A percentile compares a stretch with the other conserved stretches of the same genome.
phyloP scores from a whole-genome alignment of 2,329 filamentous ascomycete genomes.

The Sclerotinia borealis region DNA sequence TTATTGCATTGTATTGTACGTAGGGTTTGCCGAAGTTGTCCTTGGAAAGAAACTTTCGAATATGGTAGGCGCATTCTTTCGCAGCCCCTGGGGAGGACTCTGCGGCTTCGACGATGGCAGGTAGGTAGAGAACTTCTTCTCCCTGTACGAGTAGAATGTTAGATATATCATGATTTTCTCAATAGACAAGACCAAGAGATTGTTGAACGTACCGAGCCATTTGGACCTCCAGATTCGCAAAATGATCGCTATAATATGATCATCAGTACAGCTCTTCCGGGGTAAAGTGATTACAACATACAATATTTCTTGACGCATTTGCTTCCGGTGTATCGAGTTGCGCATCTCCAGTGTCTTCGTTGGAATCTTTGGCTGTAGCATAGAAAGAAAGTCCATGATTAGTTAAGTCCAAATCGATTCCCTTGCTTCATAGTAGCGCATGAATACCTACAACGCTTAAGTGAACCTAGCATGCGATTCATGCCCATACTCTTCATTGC shows the following conservation, averaged over 20 bases:
- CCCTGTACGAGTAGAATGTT: slow-evolving; percentile 48
- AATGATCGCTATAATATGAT: slow-evolving; percentile 58
- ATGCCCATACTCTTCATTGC: slow-evolving; percentile 33
- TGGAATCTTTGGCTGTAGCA: slow-evolving; percentile 14
- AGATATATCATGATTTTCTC: slow-evolving; percentile 9
- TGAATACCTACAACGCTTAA: slow-evolving; percentile 26
- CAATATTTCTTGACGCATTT: slow-evolving; percentile 59
- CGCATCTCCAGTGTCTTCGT: slow-evolving; percentile 21
- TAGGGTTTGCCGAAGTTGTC: slow-evolving; percentile 61
- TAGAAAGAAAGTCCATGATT: slow-evolving; percentile 1
- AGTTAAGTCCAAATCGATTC: not conserved
- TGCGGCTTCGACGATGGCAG: slow-evolving; percentile 87
- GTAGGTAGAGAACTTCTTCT: slow-evolving; percentile 88
- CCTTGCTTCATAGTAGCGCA: not conserved
- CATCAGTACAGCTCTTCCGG: slow-evolving; percentile 16
- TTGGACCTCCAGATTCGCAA: slow-evolving; percentile 66
- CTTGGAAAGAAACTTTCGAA: slow-evolving; percentile 75
- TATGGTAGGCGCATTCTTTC: slow-evolving; percentile 69
- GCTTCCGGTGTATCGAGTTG: slow-evolving; percentile 58
- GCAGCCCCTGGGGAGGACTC: slow-evolving; percentile 87
- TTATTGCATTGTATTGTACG: slow-evolving; percentile 91
- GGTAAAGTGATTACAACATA: slow-evolving; percentile 38
- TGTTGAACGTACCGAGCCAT: slow-evolving; percentile 43
- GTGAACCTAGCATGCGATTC: slow-evolving; percentile 31
- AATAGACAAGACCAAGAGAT: not conserved